Evolutionary conservation across 331 rosid genomes (phyloP), one percentile per base, ranked within the genome.

Genomic region (Rhamnella rubrinervis): DNA sequence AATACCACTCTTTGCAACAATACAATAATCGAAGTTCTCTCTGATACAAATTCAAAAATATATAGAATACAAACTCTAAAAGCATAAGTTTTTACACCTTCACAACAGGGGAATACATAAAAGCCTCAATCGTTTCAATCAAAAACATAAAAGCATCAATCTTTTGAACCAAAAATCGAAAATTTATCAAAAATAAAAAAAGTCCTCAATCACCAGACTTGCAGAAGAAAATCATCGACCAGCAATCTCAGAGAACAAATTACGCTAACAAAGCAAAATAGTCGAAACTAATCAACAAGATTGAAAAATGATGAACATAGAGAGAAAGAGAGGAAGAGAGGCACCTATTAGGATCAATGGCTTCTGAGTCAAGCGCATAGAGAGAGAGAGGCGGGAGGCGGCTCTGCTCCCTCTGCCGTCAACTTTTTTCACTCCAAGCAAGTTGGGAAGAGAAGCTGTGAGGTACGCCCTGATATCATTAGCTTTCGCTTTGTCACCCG

Each of bases 401-500:
- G 66, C 75, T 68, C 76, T 31, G 35, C 35, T 61, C 70, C 71
- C 82, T 71, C 79, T 59, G 71, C 87, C 69, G 85, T 84, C 76
- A 68, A 83, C 74, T 51, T 40, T 75, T 71, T 66, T 82, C 47
- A 80, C 56, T 55, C 91, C 88, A 78, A 85, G 23, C 81, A 60
- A 84, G 63, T 77, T 67, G 89, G 88, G 63, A 47, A 56, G 68
- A 61, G 46, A 72, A 66, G 61, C 53, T 35, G 76, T 56, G 73
- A 79, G 79, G 81, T 69, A 52, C 62, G 79, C 85, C 80, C 78
- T 71, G 20, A 56, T 35, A 20, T 75, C 57, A 67, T 58, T 38
- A 18, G 18, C 44, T 39, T 58, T 26, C 17, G 44, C n/a, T 25
- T 25, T 39, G 71, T 61, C 41, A 49, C 64, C 71, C 67, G 66